Base-by-base conservation (phyloP, 148 eudicot genomes). In the Salicornia ramosissima region DNA sequence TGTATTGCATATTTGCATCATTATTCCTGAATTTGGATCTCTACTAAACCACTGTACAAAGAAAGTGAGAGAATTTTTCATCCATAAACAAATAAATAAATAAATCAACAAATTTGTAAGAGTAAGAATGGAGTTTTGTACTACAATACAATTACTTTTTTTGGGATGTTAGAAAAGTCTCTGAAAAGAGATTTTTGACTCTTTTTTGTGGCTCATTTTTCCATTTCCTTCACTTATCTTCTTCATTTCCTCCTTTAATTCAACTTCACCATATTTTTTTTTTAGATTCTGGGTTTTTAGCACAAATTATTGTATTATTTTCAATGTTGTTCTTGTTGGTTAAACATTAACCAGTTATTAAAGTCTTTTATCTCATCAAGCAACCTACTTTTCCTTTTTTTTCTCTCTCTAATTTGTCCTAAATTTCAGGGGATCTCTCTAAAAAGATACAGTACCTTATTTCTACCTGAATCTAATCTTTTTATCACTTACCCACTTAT, bases 141-240 rank as follows among this genome's bases (percentile, higher is more conserved):
- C n/a, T n/a, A n/a, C n/a, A n/a, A n/a, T n/a, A n/a, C n/a, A n/a
- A 14, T 1, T 31, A 63, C 39, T 24, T 39, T 19, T 33, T 63
- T 36, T 21, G 45, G 33, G 18, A 22, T 47, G 34, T 33, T 19
- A 71, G 34, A 63, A 50, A 46, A 55, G 45, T 65, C 53, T 51
- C 11, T 47, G 8, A 49, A 63, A 71, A 62, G 68, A 71, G 60
- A 4, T 36, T 36, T 68, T 68, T 68, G 66, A 62, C 79, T 54
- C 76, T 62, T 74, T 67, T 64, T 67, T 59, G 69, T 72, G 82
- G 77, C 68, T 70, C 66, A 19, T 45, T 53, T 39, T 64, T 29
- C 75, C 53, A 40, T 34, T 9, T 61, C 50, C 46, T 53, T 45
- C 72, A 31, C n/a, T 22, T 24, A 55, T 65, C 51, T 42, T 47